Evolutionary conservation across 1,284 basidiomycete genomes (phyloP), one percentile per base, ranked within the genome.

Genomic region (Ustilago xerochloae): DNA sequence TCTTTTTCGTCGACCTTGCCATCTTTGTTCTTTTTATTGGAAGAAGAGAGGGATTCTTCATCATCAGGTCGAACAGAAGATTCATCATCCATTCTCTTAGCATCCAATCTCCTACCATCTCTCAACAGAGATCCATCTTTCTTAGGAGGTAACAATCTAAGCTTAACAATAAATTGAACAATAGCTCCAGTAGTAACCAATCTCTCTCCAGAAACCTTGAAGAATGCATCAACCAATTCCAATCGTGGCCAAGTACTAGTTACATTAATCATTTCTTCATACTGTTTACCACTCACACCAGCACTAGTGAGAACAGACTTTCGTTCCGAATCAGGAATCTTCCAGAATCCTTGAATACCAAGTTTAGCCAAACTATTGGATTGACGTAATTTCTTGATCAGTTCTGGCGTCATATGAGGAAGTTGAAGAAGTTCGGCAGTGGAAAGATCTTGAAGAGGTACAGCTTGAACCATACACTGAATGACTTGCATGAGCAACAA

Each of bases 151-250:
- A 87, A 85, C 28, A 94, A 75, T 2, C 92, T 90, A 16, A 93
- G 86, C 85, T 96, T 95, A 84, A 95, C 89, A 22, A 93, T 88
- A 58, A 98, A 89, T 79, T 91, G 91, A 30, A 97, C 93, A 75
- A 98, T 92, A 0, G 96, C 91, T 3, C 92, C 91, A 0, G 96
- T 94, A 0, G 92, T 92, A 30, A 98, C 90, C 45, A 92, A 86
- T 36, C 91, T 90, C 85, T 99, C 97, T 55, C 93, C 97, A 56
- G 93, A 91, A 28, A 78, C 71, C 88, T 92, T 93, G 88, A 97
- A 98, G 45, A 89, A 87, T 26, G 92, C 91, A 81, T 92, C 91
- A 18, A 93, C 90, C 36, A 99, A 86, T 69, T 98, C 92, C 18
- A 94, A 86, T 51, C 89, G 87, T 3, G 92, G 92, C 91, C 93